Evolutionary conservation across 306 rosid species (phyloP), one percentile per base, ranked within the genome.

Genomic region (Vicia sativa): DNA sequence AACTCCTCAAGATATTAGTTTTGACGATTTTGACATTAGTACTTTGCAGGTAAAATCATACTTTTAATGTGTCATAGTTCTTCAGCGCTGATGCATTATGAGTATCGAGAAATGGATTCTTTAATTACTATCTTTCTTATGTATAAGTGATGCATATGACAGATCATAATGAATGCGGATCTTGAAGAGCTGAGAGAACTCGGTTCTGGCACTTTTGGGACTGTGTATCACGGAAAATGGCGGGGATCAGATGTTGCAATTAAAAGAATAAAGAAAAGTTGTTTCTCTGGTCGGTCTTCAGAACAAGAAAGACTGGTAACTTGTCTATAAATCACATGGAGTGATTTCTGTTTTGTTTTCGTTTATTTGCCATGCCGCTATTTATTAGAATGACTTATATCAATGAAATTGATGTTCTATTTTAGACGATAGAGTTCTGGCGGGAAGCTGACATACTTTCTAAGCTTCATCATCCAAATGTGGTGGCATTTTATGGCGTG

Each of bases 141-240:
- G 29, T 18, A 50, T 50, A 50, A 49, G 19, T 19, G n/a, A 49
- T 83, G 59, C 71, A 26, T 75, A 19, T 80, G 45, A 35, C 84
- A 91, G 97, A 68, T 82, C 78, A 91, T 91, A 79, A 85, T 68
- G 81, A 87, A 91, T 66, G 89, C 86, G 63, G 97, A 91, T 82
- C 97, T 91, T 62, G 97, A 91, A 81, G 96, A 91, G 85, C 81
- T 89, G 78, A 81, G 73, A 71, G 97, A 91, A 67, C 78, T 91
- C 52, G 97, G 97, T 71, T 91, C 97, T 43, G 95, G 97, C 76
- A 89, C 95, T 64, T 91, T 91, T 73, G 97, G 97, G 78, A 91
- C 96, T n/a, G 97, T 91, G 49, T 91, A 89, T 79, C 97, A 91
- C 70, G 97, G 97, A 73, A 91, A 87, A 76, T 91, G 97, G 97